Conservation (phyloP, 2,329 filamentous ascomycete species). For the Talaromyces albobiverticillius region DNA sequence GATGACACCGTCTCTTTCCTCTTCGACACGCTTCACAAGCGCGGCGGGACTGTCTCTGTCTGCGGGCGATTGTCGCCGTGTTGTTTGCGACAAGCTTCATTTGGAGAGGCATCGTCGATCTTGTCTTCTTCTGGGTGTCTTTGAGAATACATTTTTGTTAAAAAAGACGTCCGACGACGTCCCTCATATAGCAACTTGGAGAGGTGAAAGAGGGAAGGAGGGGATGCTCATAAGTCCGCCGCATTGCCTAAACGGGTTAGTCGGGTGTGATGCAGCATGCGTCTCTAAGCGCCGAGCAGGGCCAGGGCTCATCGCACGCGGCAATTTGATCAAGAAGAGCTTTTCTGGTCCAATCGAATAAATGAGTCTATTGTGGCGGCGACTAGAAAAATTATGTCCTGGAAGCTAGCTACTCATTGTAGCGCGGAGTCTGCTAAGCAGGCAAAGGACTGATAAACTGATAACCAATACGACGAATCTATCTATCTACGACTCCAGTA, state of each 20-base stretch:
- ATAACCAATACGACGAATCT: too few species aligned
- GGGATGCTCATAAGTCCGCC: background rate
- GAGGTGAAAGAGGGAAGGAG: conserved; percentile 2
- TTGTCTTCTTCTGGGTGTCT: background rate
- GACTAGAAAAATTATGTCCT: too few species aligned
- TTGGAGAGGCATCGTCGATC: too few species aligned
- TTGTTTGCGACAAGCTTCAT: conserved; percentile 4
- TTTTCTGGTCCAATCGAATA: too few species aligned
- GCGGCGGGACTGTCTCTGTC: background rate
- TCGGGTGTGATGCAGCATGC: background rate
- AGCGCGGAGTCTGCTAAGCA: too few species aligned
- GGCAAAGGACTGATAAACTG: too few species aligned
- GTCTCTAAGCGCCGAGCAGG: background rate
- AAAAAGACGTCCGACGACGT: too few species aligned
- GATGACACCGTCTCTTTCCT: conserved; percentile 3
- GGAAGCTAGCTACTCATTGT: too few species aligned
- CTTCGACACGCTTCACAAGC: conserved; percentile 2
- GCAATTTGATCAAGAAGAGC: too few species aligned
- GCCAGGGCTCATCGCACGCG: too few species aligned
- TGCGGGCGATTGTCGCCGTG: background rate
- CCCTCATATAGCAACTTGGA: too few species aligned
- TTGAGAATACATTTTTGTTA: background rate
- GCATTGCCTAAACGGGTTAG: background rate
- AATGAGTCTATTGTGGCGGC: too few species aligned
- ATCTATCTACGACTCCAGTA: conserved; percentile 3